phyloP scores from a whole-genome alignment of 2,329 filamentous ascomycete genomes.

The Sporothrix protearum region DNA sequence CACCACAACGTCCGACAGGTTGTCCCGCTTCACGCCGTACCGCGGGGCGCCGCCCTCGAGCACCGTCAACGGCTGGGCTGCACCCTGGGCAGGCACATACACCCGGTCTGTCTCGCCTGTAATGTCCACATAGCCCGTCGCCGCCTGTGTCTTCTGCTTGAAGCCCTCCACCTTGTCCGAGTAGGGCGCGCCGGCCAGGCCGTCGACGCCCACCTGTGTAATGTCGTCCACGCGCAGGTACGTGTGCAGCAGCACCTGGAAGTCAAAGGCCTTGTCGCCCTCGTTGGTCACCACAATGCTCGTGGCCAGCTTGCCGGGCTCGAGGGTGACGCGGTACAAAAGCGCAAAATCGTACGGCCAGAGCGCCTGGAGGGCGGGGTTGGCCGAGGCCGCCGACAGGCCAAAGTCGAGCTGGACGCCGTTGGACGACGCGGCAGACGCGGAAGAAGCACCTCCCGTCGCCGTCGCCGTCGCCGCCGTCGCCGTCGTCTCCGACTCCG shows the following conservation, averaged over 20 bases:
- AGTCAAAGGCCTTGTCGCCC: conserved; percentile 77
- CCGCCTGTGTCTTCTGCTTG: conserved; percentile 61
- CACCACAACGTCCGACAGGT: conserved; percentile 81
- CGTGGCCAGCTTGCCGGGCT: conserved; percentile 70
- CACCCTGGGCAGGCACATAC: conserved; percentile 67
- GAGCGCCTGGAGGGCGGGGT: conserved; percentile 61
- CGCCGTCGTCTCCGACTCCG: conserved; percentile 46
- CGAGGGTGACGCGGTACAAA: conserved; percentile 88
- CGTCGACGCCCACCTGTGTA: conserved; percentile 64
- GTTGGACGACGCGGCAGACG: conserved; percentile 35
- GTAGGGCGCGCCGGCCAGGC: conserved; percentile 73
- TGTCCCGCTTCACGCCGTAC: conserved; percentile 77
- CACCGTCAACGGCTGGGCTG: conserved; percentile 57
- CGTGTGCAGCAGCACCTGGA: conserved; percentile 86
- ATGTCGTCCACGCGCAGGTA: conserved; percentile 85
- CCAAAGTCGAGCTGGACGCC: conserved; percentile 95
- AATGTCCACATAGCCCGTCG: conserved; percentile 58
- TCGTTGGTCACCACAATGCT: conserved; percentile 86
- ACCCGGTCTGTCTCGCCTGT: conserved; percentile 81
- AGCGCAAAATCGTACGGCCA: conserved; percentile 89
- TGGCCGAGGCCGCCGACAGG: conserved; percentile 69
- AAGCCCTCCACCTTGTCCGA: conserved; percentile 75
- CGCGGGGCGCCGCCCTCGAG: conserved; percentile 59
- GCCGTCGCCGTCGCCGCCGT: conserved; percentile 58
- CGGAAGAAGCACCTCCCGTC: conserved; percentile 24